Evolutionary conservation across 805 yeast genomes (phyloP).

Genomic region (Wickerhamiella lipophila): DNA sequence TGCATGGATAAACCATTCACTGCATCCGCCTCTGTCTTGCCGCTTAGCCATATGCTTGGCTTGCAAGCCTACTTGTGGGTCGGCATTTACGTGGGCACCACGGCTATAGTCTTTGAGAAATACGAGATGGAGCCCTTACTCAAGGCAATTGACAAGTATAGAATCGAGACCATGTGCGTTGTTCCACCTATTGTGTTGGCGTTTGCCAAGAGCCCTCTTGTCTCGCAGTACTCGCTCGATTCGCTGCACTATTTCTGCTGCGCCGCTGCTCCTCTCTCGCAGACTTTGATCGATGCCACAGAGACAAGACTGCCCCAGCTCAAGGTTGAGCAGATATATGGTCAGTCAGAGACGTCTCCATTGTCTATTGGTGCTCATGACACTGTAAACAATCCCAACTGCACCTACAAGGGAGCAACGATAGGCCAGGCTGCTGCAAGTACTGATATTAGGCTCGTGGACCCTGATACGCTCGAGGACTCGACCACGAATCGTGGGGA

Average conservation of each 20-base stretch:
- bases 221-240: slow-evolving; percentile 32
- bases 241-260: slow-evolving; percentile 31
- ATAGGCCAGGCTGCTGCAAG: slow-evolving; percentile 32
- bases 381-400: neutral
- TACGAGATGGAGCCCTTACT: slow-evolving; percentile 25
- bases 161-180: slow-evolving; percentile 32
- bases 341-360: slow-evolving; percentile 50
- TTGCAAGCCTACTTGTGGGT: slow-evolving; percentile 22
- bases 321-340: slow-evolving; percentile 23
- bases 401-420: slow-evolving; percentile 34
- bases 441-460: slow-evolving; percentile 37
- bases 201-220: slow-evolving; percentile 35
- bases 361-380: slow-evolving; percentile 27
- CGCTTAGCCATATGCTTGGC: slow-evolving; percentile 25
- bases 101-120: slow-evolving; percentile 19
- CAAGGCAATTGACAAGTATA: slow-evolving; percentile 20
- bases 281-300: slow-evolving; percentile 2
- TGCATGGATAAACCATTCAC: slow-evolving; percentile 14
- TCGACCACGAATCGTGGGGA: slow-evolving; percentile 38
- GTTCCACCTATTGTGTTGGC: slow-evolving; percentile 32
- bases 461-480: slow-evolving; percentile 31
- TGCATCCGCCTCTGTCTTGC: slow-evolving; percentile 14
- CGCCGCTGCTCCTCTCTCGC: slow-evolving; percentile 36
- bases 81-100: slow-evolving; percentile 16
- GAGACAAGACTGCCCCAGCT: slow-evolving; percentile 2